Conservation (phyloP, 2,329 filamentous ascomycete genomes). For the Emergomyces pasteurianus region DNA sequence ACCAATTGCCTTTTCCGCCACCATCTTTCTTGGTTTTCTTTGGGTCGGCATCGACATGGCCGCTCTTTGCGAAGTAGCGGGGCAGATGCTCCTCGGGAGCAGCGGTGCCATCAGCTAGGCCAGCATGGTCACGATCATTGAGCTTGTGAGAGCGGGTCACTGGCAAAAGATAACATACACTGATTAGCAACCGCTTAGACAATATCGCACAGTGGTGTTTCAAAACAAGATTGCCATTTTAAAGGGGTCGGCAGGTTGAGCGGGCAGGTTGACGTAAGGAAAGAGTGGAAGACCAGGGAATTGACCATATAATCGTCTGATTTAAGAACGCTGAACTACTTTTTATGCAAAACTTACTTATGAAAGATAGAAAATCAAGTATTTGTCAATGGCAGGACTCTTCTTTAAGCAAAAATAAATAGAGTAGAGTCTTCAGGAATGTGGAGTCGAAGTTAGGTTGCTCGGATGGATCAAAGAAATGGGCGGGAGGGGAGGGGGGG, state of each 20-base stretch:
- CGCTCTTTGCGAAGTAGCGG: slow-evolving; percentile 85
- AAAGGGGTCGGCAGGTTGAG: neutral
- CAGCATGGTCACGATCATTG: slow-evolving; percentile 84
- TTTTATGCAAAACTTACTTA: neutral
- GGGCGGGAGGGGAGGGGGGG: neutral
- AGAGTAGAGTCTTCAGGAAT: neutral
- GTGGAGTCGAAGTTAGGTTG: neutral
- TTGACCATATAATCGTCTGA: neutral
- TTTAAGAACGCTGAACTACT: neutral
- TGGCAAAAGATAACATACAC: slow-evolving; percentile 26
- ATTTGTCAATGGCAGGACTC: neutral
- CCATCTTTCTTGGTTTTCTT: slow-evolving; percentile 97
- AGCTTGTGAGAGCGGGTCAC: slow-evolving; percentile 97
- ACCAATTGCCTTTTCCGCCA: slow-evolving; percentile 89
- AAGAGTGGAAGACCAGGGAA: neutral
- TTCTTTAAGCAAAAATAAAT: neutral
- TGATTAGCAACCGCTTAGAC: neutral
- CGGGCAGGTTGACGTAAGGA: neutral
- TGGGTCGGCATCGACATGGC: slow-evolving; percentile 68
- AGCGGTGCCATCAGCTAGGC: slow-evolving; percentile 61
- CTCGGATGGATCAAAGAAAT: neutral
- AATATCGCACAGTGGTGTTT: neutral
- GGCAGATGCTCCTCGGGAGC: slow-evolving; percentile 62
- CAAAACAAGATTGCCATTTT: neutral
- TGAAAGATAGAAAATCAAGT: neutral